A percentile compares a stretch with the other conserved stretches of the same genome.
Conservation (phyloP, 164 flowering plant species). For the Aristolochia fimbriata region DNA sequence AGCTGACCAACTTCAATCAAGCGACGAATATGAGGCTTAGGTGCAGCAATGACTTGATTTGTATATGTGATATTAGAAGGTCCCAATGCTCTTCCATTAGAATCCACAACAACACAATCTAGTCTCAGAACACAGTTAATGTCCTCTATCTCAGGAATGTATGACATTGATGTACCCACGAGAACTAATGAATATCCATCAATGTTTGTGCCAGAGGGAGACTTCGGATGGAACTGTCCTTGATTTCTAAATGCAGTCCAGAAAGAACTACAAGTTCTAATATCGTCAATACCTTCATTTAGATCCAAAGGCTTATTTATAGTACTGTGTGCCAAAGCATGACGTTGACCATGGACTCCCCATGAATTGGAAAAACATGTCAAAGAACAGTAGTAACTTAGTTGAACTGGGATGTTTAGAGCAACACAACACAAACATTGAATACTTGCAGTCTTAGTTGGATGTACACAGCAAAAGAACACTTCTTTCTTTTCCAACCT, state of each 20-base stretch:
- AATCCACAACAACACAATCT: conserved; percentile 20
- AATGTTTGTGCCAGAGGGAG: conserved; percentile 1
- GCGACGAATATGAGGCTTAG: conserved; percentile 20
- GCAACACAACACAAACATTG: conserved; percentile 25
- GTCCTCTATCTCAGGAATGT: conserved; percentile 29
- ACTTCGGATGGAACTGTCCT: background rate
- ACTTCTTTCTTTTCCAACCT: conserved; percentile 8
- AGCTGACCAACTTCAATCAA: conserved; percentile 15
- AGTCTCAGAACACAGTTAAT: conserved; percentile 26
- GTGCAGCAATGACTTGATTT: conserved; percentile 23
- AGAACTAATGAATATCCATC: conserved; percentile 17
- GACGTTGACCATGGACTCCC: conserved; percentile 15
- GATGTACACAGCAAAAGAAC: conserved; percentile 22
- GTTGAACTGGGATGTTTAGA: conserved; percentile 9
- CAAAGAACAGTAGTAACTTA: conserved; percentile 22
- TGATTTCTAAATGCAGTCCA: conserved; percentile 5
- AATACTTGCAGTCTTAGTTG: conserved; percentile 14
- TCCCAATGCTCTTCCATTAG: conserved; percentile 6
- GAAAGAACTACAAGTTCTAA: conserved; percentile 5
- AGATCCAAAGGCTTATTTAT: background rate
- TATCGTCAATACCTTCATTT: conserved; percentile 5
- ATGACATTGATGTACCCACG: conserved; percentile 25
- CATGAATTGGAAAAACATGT: conserved; percentile 28
- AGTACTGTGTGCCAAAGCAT: conserved; percentile 13
- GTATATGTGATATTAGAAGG: conserved; percentile 10